Conservation (phyloP, 345 rosid genomes). For the Hypericum androsaemum region DNA sequence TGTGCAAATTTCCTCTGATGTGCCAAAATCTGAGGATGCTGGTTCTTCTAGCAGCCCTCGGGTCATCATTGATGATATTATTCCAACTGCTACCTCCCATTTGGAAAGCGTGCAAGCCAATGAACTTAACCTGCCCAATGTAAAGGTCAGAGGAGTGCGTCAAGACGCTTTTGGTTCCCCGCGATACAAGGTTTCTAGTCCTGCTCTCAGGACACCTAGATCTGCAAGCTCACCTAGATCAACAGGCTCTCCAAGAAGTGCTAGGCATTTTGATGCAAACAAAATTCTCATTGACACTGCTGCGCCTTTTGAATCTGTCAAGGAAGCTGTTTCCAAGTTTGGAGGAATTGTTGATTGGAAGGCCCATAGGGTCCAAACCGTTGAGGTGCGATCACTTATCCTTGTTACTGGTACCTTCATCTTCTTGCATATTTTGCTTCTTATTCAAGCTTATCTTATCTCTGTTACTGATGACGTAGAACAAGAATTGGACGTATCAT, state of each 20-base stretch:
- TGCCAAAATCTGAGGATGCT: too few species aligned
- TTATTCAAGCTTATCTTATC: neutral
- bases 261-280: slow-evolving; percentile 15
- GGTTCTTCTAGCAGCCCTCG: too few species aligned
- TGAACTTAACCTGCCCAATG: too few species aligned
- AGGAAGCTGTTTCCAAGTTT: slow-evolving; percentile 88
- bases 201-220: neutral
- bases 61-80: too few species aligned
- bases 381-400: slow-evolving; percentile 45
- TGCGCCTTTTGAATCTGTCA: slow-evolving; percentile 88
- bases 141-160: too few species aligned
- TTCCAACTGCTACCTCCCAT: too few species aligned
- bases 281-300: slow-evolving; percentile 69
- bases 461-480: too few species aligned
- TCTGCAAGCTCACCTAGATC: slow-evolving; percentile 20
- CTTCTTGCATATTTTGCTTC: neutral
- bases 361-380: slow-evolving; percentile 68
- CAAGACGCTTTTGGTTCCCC: too few species aligned
- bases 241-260: slow-evolving; percentile 1
- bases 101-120: too few species aligned
- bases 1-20: too few species aligned
- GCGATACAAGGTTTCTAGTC: too few species aligned
- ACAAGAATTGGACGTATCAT: too few species aligned
- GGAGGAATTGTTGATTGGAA: slow-evolving; percentile 98
- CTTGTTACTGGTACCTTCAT: neutral